Base-by-base conservation (phyloP, 1,139 yeast species). In the Trichomonascaceae sp. region DNA sequence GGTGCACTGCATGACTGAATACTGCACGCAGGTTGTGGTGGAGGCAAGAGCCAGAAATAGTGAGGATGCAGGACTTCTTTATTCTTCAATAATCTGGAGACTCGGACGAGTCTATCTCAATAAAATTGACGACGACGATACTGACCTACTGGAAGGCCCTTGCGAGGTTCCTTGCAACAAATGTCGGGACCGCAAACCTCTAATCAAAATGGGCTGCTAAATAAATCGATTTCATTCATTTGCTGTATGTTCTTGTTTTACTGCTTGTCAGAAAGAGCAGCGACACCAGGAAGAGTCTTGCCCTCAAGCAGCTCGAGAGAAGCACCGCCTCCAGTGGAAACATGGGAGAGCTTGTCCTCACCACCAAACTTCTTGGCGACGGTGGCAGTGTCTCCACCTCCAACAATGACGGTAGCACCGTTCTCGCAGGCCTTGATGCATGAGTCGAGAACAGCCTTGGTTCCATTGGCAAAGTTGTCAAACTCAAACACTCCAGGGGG, bases 351-450 rank as follows among this genome's bases (percentile, higher is more conserved):
- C 71, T 85, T 81, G 60, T 81, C 93, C 53, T 82, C 89, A 46
- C 76, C 94, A 58, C 94, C 95, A 64, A 67, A 87, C 71, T 87
- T 87, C 81, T 85, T 85, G 54, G 95, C 95, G 48, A 85, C 97
- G 49, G 97, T 87, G 48, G 97, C 97, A 54, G 97, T 87, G 67
- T 87, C 97, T 72, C 97, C 97, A 75, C 97, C 97, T 62, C 97
- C 97, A 53, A 87, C 79, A 64, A 89, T 89, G 46, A 85, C 95
- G 49, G 94, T 82, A 70, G 84, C 78, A 57, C 94, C 95, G 42
- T 72, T 71, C 61, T 74, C 76, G 52, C 87, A 82, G 44, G 93
- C 80, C 59, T 72, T 69, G 50, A 84, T 93, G 54, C 77, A 76
- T 50, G 89, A 93, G 47, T 77, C 92, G 54, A 87, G 74, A 64